These are phyloP conservation scores for Plasmodium cynomolgi DNA, from an alignment of 169 alveolate species.

Conservation along the genomic window DNA sequence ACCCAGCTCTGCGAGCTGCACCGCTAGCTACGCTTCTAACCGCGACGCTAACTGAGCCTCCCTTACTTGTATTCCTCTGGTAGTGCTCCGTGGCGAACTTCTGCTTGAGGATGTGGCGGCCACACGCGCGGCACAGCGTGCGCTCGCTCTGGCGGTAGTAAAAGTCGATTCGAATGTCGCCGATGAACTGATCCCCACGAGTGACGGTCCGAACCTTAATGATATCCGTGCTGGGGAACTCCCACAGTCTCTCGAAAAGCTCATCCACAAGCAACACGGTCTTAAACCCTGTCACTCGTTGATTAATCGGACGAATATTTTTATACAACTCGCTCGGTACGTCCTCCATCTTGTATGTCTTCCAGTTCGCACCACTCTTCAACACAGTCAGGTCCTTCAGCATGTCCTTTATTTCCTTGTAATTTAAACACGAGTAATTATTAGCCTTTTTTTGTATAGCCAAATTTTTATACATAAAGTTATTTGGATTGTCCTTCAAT, in stretches of 20 bases:
- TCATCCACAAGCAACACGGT: slow-evolving; percentile 80
- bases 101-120: slow-evolving; percentile 80
- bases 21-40: too few relatives aligned
- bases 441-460: background rate
- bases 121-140: slow-evolving; percentile 81
- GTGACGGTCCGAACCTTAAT: slow-evolving; percentile 81
- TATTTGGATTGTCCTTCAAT: background rate
- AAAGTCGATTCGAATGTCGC: slow-evolving; percentile 80
- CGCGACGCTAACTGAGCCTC: too few relatives aligned
- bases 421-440: slow-evolving; percentile 10
- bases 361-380: slow-evolving; percentile 70
- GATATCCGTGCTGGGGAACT: slow-evolving; percentile 79
- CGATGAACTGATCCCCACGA: slow-evolving; percentile 82
- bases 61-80: slow-evolving; percentile 73
- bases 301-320: slow-evolving; percentile 80
- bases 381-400: slow-evolving; percentile 36
- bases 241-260: slow-evolving; percentile 82
- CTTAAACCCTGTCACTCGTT: slow-evolving; percentile 80
- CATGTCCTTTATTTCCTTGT: slow-evolving; percentile 29
- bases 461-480: slow-evolving; percentile 11
- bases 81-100: slow-evolving; percentile 83
- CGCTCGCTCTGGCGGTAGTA: slow-evolving; percentile 81
- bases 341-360: slow-evolving; percentile 66
- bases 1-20: background rate
- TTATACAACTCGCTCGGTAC: slow-evolving; percentile 51